phyloP scores from a whole-genome alignment of 805 yeast genomes.

The Saccharomycopsis fermentans region DNA sequence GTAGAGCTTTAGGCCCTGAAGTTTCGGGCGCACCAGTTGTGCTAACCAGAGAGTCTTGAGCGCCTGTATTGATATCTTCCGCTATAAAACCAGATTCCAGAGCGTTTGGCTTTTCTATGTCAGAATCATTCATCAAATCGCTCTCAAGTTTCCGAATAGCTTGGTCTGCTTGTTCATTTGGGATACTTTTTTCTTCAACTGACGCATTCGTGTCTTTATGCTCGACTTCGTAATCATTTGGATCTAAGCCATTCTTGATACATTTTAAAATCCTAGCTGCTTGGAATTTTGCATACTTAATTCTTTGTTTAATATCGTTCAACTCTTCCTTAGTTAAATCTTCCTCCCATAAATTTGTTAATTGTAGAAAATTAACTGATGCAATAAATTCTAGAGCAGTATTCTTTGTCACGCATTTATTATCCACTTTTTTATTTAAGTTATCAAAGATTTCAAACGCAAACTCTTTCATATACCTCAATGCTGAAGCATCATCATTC shows the following conservation, averaged over 20 bases:
- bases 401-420: conserved; percentile 31
- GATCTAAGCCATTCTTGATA: conserved; percentile 40
- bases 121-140: conserved; percentile 16
- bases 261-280: conserved; percentile 47
- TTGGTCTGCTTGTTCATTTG: background rate
- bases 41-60: background rate
- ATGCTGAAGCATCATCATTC: conserved; percentile 48
- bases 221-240: conserved; percentile 42
- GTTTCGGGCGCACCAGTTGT: too few species aligned
- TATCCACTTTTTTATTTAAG: conserved; percentile 38
- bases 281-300: conserved; percentile 54
- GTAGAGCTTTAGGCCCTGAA: too few species aligned
- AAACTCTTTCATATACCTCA: conserved; percentile 46
- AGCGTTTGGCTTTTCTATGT: background rate
- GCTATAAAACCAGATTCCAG: background rate
- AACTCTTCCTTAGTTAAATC: conserved; percentile 15
- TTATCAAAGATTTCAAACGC: conserved; percentile 47
- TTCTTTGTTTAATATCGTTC: conserved; percentile 26
- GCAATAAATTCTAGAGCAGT: conserved; percentile 48
- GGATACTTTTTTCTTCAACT: conserved; percentile 2
- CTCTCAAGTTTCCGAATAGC: background rate
- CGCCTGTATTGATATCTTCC: background rate
- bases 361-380: conserved; percentile 41
- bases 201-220: conserved; percentile 10
- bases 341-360: conserved; percentile 36